A percentile compares a stretch with the other conserved stretches of the same genome.
phyloP scores from a whole-genome alignment of 1,284 basidiomycete species.

The Wolfiporia cocos region DNA sequence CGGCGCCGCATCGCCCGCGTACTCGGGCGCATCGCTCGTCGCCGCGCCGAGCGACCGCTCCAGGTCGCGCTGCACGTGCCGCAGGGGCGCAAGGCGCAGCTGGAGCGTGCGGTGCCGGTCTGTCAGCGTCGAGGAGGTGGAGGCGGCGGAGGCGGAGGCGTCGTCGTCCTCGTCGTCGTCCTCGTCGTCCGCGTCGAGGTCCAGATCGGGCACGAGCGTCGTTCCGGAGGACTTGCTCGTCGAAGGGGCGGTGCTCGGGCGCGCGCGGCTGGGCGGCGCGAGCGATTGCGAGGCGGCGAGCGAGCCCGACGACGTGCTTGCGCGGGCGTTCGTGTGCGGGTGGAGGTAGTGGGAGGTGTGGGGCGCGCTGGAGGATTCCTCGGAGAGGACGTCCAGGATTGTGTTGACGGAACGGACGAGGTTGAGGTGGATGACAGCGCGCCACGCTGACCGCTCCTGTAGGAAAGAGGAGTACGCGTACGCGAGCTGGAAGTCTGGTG shows the following conservation, averaged over 20 bases:
- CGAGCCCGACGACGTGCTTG: not conserved
- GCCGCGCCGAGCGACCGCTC: constrained; percentile 39
- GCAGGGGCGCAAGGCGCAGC: constrained; percentile 41
- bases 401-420: constrained; percentile 51
- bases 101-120: constrained; percentile 39
- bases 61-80: constrained; percentile 43
- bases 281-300: not conserved
- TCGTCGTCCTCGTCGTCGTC: constrained; percentile 7
- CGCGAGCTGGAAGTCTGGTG: constrained; percentile 31
- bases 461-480: constrained; percentile 45
- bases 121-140: constrained; percentile 21
- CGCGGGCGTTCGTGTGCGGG: not conserved
- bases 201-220: constrained; percentile 2
- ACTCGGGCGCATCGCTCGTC: constrained; percentile 10
- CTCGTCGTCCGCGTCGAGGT: constrained; percentile 13
- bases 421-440: constrained; percentile 57
- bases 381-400: constrained; percentile 44
- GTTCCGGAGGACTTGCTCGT: not conserved
- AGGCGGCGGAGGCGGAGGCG: constrained; percentile 1
- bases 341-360: constrained; percentile 3
- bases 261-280: not conserved
- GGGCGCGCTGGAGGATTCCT: constrained; percentile 25
- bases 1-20: constrained; percentile 11
- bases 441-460: constrained; percentile 52
- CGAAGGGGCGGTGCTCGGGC: not conserved